Base-by-base conservation (phyloP, 805 yeast species). In the Wickerhamomyces ciferrii region DNA sequence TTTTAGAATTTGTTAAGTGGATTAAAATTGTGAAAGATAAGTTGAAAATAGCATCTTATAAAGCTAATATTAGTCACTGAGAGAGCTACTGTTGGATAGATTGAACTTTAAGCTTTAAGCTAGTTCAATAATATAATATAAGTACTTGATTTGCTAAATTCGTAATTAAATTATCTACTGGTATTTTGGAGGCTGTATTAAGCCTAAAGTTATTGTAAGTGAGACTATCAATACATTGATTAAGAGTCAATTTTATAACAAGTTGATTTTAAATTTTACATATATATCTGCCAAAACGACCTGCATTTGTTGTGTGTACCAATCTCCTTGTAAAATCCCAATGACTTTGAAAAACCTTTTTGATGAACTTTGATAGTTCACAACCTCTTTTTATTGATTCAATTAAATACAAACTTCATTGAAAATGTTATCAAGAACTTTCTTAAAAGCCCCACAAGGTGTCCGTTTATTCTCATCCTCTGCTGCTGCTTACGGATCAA, bases 381-480 rank as follows among this genome's bases (percentile, higher is more conserved):
- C 25, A 27, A 8, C 31, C 31, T 8, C 4, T 27, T 27, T 4
- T 10, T 10, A 8, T 14, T 27, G 6, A 24, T 24, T 24, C 27
- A 24, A 24, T n/a, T n/a, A n/a, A n/a, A n/a, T n/a, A n/a, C n/a
- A n/a, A n/a, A n/a, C 27, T 24, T 7, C 27, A 24, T 10, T 7
- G 10, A 13, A 27, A 25, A 40, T 40, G 43, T 40, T 40, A 19
- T 40, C 43, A 19, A 40, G 43, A 40, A 21, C 43, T 20, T 18
- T 40, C 27, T 19, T 21, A 13, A 40, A 19, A 40, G 27, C 43
- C 7, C 21, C 43, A 7, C 43, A 40, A 40, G 36, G 36, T 31
- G 23, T 56, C 51, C 74, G 82, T 69, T 55, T 66, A 36, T 76
- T 77, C 54, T 74, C 81, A 38, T 59, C 74, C 41, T 57, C 75